phyloP scores from a whole-genome alignment of 1,284 basidiomycete species.

The Cutaneotrichosporon dermatis region DNA sequence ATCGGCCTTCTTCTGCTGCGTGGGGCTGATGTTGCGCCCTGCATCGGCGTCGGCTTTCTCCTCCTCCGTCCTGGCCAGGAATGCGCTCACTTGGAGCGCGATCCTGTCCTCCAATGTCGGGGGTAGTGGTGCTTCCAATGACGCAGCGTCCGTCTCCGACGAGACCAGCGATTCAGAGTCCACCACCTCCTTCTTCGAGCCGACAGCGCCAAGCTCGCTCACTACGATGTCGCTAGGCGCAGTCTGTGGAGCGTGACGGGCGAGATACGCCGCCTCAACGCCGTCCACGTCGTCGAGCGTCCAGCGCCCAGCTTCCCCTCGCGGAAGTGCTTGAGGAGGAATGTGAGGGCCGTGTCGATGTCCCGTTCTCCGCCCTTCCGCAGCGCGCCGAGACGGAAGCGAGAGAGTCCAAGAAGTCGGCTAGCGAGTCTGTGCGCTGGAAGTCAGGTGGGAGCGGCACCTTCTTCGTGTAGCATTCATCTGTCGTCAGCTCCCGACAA shows the following conservation, averaged over 20 bases:
- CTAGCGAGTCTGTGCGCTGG: conserved; percentile 56
- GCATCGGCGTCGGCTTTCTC: conserved; percentile 18
- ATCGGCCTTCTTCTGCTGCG: conserved; percentile 18
- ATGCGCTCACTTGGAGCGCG: conserved; percentile 1
- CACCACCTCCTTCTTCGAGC: neutral
- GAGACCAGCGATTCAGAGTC: too few species aligned
- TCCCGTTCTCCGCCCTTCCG: conserved; percentile 69
- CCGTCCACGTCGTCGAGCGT: conserved; percentile 51
- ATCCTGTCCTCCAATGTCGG: conserved; percentile 5
- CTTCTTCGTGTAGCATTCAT: conserved; percentile 57
- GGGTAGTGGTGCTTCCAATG: neutral
- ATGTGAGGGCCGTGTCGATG: conserved; percentile 64
- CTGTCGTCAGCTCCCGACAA: conserved; percentile 18
- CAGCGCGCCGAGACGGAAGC: conserved; percentile 72
- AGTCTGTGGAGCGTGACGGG: neutral
- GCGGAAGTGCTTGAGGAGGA: conserved; percentile 80
- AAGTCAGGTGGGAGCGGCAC: conserved; percentile 53
- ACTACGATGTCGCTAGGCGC: neutral
- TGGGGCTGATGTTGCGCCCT: conserved; percentile 12
- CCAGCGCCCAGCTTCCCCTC: conserved; percentile 57
- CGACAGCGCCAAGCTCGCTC: conserved; percentile 8
- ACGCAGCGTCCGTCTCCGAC: too few species aligned
- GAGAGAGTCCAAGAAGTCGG: conserved; percentile 63
- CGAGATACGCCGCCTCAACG: conserved; percentile 7
- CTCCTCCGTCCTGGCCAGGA: conserved; percentile 7